Base-by-base conservation (phyloP, 495 filamentous ascomycete species). In the Penicillium angulare region DNA sequence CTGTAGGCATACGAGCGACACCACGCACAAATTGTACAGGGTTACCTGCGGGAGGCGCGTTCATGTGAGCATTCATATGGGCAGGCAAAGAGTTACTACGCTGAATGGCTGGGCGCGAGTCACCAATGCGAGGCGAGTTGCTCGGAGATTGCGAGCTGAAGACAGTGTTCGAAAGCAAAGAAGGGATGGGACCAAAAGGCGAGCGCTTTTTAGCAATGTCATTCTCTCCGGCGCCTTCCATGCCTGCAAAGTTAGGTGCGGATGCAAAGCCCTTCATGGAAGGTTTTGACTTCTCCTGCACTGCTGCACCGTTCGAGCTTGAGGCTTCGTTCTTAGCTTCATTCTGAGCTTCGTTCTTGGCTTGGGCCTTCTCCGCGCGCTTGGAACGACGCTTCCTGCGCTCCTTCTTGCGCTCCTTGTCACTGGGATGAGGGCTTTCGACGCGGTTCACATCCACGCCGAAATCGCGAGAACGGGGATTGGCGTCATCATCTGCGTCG, bases 1-100 rank as follows among this genome's bases (percentile, higher is more conserved):
- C 38, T 2, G 41, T 31, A 12, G 68, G 55, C 44, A 60, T 47
- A n/a, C 69, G 68, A 9, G 68, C 61, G 22, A 68, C 71, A 17
- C 64, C 69, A 10, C 71, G 61, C 7, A 69, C 71, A 26, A 70
- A 73, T 18, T 67, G 66, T 13, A 75, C 69, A 53, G 64, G 76
- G 58, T 66, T 69, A 31, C 69, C 62, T 41, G 61, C 62, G 5
- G 64, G 59, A 22, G 67, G 73, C 42, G 82, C 80, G 60, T 79
- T 83, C n/a, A n/a, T n/a, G 23, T 0, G 15, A 23, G 21, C 22
- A 12, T 38, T 48, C 18, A 88, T 79, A 13, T 80, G 76, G 52
- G 85, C 85, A 0, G 90, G 90, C 3, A 95, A 77, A 1, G 90
- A 95, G 59, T 82, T 87, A 23, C 88, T 89, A 38, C 90, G 80